phyloP scores from a whole-genome alignment of 345 rosid genomes.

The Aquilaria sinensis region DNA sequence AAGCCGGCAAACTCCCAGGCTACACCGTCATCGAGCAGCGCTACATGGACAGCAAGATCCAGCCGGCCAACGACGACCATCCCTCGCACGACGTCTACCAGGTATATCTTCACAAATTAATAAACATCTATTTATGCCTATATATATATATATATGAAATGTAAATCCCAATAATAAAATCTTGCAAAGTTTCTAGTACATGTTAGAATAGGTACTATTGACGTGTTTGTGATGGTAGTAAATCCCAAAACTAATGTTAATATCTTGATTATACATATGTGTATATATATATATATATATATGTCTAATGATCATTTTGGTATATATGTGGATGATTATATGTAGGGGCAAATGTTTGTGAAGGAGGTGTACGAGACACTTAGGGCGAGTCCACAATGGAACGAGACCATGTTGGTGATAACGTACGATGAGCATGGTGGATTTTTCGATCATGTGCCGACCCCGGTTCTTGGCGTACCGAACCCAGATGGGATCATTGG shows the following conservation, averaged over 20 bases:
- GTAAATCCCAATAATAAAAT: no score
- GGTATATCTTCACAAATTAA: no score
- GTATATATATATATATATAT: no score
- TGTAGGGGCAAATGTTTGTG: slow-evolving; percentile 59
- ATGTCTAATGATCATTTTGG: no score
- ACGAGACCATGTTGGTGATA: slow-evolving; percentile 60
- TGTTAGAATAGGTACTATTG: no score
- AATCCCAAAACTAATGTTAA: no score
- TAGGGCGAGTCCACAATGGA: slow-evolving; percentile 93
- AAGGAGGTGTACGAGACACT: slow-evolving; percentile 92
- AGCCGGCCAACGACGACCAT: slow-evolving; percentile 80
- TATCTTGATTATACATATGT: no score
- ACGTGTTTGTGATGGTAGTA: no score
- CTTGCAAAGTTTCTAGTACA: no score
- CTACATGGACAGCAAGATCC: slow-evolving; percentile 44
- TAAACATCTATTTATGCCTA: no score
- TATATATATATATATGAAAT: no score
- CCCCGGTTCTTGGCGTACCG: slow-evolving; percentile 75
- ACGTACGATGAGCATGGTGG: slow-evolving; percentile 98
- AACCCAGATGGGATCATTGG: slow-evolving; percentile 92
- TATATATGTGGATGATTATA: no score
- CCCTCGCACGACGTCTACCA: slow-evolving; percentile 91
- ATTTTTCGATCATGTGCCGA: slow-evolving; percentile 80
- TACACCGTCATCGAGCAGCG: slow-evolving; percentile 86
- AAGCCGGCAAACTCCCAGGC: slow-evolving; percentile 54